phyloP scores from a whole-genome alignment of 2,329 filamentous ascomycete species.

The Trichoderma asperellum region DNA sequence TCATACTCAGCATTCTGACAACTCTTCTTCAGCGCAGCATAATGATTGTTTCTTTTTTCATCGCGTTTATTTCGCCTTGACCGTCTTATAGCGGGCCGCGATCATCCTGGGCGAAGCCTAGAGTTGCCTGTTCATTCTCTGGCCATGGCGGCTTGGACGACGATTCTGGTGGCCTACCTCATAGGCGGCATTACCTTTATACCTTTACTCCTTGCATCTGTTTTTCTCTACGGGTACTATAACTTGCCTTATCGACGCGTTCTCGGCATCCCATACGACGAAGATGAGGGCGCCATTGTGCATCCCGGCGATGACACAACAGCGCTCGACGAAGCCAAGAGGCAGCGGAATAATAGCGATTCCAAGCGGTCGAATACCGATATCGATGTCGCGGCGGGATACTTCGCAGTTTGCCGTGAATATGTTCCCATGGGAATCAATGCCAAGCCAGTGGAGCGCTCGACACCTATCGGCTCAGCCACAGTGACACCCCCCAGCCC shows the following conservation, averaged over 20 bases:
- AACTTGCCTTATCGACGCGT: constrained; percentile 62
- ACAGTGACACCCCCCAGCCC: constrained; percentile 80
- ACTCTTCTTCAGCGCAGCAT: constrained; percentile 12
- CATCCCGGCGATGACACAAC: constrained; percentile 67
- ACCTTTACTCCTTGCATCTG: constrained; percentile 66
- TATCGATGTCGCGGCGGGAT: constrained; percentile 81
- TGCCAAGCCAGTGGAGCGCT: constrained; percentile 86
- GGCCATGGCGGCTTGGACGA: constrained; percentile 53
- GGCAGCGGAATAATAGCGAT: constrained; percentile 55
- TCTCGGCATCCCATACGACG: constrained; percentile 37
- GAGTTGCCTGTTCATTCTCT: constrained; percentile 2
- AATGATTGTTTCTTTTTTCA: constrained; percentile 6
- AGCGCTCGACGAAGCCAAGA: constrained; percentile 65
- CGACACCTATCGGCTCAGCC: constrained; percentile 74
- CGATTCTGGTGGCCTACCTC: constrained; percentile 75
- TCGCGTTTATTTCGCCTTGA: constrained; percentile 20
- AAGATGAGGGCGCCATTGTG: constrained; percentile 49
- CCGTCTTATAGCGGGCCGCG: constrained; percentile 14
- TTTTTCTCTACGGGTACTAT: constrained; percentile 70
- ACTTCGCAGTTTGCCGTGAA: constrained; percentile 93
- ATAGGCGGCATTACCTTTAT: constrained; percentile 87
- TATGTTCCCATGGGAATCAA: constrained; percentile 91
- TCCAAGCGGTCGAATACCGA: constrained; percentile 64
- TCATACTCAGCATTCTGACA: neutral
- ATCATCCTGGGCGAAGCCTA: neutral